Base-by-base conservation (phyloP, 129 eudicot species). In the Flaveria trinervia region DNA sequence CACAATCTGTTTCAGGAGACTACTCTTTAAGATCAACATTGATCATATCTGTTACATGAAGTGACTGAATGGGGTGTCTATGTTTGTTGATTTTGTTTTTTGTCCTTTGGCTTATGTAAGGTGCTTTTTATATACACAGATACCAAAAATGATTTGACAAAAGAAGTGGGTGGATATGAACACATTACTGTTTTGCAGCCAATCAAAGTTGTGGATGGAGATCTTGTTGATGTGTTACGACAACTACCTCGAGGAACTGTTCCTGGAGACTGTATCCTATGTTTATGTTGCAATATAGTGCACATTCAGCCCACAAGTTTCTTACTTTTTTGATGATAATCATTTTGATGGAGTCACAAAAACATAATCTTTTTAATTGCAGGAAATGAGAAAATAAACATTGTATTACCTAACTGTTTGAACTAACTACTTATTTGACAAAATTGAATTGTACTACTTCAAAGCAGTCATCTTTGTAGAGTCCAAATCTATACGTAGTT, bases 101-200 rank as follows among this genome's bases (percentile, higher is more conserved):
- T 83, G 12, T 75, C 68, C 5, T 5, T 51, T 16, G 11, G 2
- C 57, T 14, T 80, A 44, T 54, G n/a, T 71, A 39, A 25, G 67
- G 68, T 51, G 54, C 64, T 15, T 11, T 72, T 57, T 72, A 61
- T 69, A 49, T 72, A 68, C 74, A 72, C 89, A 94, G 99, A 89
- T 70, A 95, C 99, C 79, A 66, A 86, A 46, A 95, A 95, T 77
- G 99, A 89, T 68, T 80, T 95, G 80, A 91, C 92, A 4, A 80
- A 36, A 12, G 99, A 95, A 88, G 87, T 95, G 1, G 99, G 99
- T 55, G 99, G 99, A 70, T 95, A 95, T 79, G 92, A 91, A 76
- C 87, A 95, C 60, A 87, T 95, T 46, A 77, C 62, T 23, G 99
- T 91, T 25, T 72, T 91, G 85, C 88, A 87, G 73, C 83, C 85